Conservation (phyloP, 352 stramenopile genomes). For the Pseudoperonospora humuli region DNA sequence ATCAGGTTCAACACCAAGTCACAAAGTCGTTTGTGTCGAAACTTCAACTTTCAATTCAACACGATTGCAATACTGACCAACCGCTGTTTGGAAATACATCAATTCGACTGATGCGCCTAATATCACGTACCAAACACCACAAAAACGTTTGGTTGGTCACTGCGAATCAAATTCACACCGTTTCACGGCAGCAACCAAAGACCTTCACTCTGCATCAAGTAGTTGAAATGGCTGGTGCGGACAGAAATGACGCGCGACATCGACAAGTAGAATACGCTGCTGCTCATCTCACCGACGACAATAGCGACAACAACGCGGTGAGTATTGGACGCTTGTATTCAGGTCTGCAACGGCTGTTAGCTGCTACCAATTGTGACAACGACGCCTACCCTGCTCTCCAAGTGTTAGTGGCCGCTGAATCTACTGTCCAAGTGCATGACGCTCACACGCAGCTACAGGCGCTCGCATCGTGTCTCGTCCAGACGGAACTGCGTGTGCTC, state of each 20-base stretch:
- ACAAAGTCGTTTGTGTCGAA: no score
- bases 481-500: constrained; percentile 33
- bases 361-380: not conserved
- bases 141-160: constrained; percentile 9
- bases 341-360: constrained; percentile 15
- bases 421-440: constrained; percentile 11
- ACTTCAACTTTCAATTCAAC: no score
- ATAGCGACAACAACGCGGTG: constrained; percentile 8
- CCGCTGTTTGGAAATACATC: no score
- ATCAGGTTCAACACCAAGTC: no score
- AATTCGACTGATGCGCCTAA: no score
- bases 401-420: constrained; percentile 3
- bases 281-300: not conserved
- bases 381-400: constrained; percentile 34
- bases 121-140: constrained; percentile 1
- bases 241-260: constrained; percentile 6
- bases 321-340: constrained; percentile 14
- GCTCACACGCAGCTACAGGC: constrained; percentile 38
- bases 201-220: constrained; percentile 4
- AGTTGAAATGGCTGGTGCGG: constrained; percentile 11
- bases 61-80: no score
- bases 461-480: constrained; percentile 43
- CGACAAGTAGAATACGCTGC: constrained; percentile 1
- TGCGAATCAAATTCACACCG: constrained; percentile 8
- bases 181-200: constrained; percentile 7